Evolutionary conservation across 2,329 filamentous ascomycete genomes (phyloP).

Genomic region (Nemania serpens): DNA sequence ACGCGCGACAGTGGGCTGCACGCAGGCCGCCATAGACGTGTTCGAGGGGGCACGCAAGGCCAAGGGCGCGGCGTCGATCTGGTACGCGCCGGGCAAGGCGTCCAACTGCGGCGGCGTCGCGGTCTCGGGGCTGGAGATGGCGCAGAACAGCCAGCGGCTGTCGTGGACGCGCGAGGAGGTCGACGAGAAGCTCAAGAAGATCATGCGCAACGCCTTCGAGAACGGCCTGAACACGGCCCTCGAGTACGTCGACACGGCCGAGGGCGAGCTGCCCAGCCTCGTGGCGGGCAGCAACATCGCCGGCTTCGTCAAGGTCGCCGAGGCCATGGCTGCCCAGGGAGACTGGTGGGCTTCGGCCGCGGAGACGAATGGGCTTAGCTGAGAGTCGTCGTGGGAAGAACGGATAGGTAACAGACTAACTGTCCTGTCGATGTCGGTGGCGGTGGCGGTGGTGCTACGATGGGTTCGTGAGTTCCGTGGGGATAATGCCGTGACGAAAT

Average conservation of each 20-base stretch:
- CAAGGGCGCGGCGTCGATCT: conserved; percentile 73
- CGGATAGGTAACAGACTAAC: no score
- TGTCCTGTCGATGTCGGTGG: no score
- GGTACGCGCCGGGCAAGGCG: conserved; percentile 97
- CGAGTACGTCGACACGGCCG: conserved; percentile 73
- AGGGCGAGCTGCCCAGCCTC: conserved; percentile 83
- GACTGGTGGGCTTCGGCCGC: conserved; percentile 72
- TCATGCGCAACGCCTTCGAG: conserved; percentile 94
- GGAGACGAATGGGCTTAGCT: background rate
- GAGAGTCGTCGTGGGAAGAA: background rate
- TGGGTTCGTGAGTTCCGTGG: no score
- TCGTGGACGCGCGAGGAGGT: conserved; percentile 89
- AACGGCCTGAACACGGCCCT: conserved; percentile 87
- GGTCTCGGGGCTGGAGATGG: conserved; percentile 98
- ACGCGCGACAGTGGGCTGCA: conserved; percentile 78
- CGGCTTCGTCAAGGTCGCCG: conserved; percentile 93
- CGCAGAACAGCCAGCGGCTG: conserved; percentile 88
- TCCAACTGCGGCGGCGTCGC: conserved; percentile 97
- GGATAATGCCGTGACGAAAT: no score
- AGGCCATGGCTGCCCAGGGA: conserved; percentile 94
- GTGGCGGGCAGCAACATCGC: conserved; percentile 97
- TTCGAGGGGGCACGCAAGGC: conserved; percentile 79
- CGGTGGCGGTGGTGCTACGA: no score
- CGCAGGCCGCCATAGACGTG: conserved; percentile 88
- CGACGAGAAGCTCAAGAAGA: conserved; percentile 84